Evolutionary conservation across 352 stramenopile genomes (phyloP), one percentile per base, ranked within the genome.

Genomic region (Pythium monospermum): DNA sequence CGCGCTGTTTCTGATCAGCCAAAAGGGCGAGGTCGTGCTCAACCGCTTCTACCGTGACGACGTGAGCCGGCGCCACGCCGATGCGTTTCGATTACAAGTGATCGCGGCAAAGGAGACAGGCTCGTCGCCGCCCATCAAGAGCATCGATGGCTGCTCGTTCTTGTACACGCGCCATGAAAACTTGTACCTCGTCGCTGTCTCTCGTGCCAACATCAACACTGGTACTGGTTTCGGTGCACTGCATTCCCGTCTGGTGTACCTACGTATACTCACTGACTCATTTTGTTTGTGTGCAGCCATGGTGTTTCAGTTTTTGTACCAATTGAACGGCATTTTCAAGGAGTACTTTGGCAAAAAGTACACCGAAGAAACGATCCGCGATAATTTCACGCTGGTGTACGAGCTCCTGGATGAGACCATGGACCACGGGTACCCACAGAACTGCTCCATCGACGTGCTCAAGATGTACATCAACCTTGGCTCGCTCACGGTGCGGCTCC

Each of bases 301-400:
- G 35, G 91, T 98, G 16, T 98, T 98, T 69, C 93, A 98, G 76
- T 97, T 97, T 61, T 73, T 99, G 2, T 98, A 95, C 71, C 95
- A 98, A 61, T 84, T 97, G 57, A 97, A 98, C 63, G 65, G 77
- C 35, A 98, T 99, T 54, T 94, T 98, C 48, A 98, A 98, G 63
- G 92, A 95, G 49, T 99, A 99, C 66, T 95, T 99, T 60, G 94
- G 94, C 41, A 95, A 98, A 54, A 96, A 98, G 53, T 98, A 99
- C 73, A 96, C 93, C 48, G 95, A 99, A 65, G 96, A 98, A 49
- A 94, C 87, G 44, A 94, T 99, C 56, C 82, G 94, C 36, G 97
- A 98, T 67, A 99, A 99, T 71, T 98, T 99, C 73, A 99, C 96
- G 42, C 79, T 99, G 27, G 95, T 99, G 54, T 99, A 99, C 57